Evolutionary conservation across 768 basidiomycete species (phyloP).

Genomic region (Rhodotorula taiwanensis): DNA sequence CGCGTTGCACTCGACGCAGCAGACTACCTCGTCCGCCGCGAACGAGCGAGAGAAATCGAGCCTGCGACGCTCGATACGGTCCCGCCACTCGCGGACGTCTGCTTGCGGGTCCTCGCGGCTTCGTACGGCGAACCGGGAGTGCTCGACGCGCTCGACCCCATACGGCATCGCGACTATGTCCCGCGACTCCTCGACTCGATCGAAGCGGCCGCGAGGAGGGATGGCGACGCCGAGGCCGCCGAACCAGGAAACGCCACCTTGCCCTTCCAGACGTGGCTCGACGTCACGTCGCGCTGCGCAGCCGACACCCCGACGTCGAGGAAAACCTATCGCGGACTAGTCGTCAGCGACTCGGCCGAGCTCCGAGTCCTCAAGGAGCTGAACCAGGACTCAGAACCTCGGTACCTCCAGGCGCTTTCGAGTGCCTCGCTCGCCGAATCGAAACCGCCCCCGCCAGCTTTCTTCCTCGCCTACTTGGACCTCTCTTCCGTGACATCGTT

Average conservation of each 20-base stretch:
- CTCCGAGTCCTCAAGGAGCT: conserved; percentile 4
- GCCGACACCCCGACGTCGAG: background rate
- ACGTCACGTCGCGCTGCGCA: conserved; percentile 3
- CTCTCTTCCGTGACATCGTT: conserved; percentile 13
- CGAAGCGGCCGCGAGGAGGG: too few species aligned
- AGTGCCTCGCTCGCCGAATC: background rate
- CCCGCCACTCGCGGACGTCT: conserved; percentile 7
- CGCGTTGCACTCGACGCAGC: conserved; percentile 4
- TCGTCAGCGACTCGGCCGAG: conserved; percentile 11
- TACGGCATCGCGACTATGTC: background rate
- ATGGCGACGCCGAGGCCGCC: background rate
- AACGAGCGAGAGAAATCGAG: background rate
- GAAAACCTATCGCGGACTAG: conserved; percentile 24
- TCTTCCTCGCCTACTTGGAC: conserved; percentile 33
- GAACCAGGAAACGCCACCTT: background rate
- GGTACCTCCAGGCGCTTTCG: background rate
- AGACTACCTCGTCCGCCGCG: background rate
- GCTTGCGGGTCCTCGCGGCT: conserved; percentile 14
- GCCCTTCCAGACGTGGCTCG: conserved; percentile 23
- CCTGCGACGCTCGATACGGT: background rate
- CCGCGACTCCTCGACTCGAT: background rate
- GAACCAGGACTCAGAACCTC: conserved; percentile 7
- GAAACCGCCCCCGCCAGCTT: conserved; percentile 1
- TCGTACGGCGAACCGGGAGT: conserved; percentile 10
- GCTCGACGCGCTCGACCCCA: conserved; percentile 9